Evolutionary conservation across 2,329 filamentous ascomycete species (phyloP).

Genomic region (Chaetomium olivaceum): DNA sequence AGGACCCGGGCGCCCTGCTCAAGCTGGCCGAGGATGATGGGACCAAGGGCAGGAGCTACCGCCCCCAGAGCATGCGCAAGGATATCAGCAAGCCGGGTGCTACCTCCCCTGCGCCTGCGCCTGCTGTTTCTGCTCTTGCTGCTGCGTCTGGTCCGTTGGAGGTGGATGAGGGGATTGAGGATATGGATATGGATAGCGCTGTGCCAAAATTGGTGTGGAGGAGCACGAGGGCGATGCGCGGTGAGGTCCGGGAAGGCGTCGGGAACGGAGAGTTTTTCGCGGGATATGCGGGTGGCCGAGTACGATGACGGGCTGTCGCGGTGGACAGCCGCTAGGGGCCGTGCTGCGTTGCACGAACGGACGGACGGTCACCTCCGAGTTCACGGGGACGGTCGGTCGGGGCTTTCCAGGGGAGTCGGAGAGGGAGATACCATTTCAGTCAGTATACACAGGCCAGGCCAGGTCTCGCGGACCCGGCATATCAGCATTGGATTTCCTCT

Average conservation of each 20-base stretch:
- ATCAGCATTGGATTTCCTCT: constrained; percentile 12
- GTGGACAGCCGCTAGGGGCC: background rate
- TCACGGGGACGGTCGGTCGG: background rate
- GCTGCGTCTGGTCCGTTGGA: constrained; percentile 33
- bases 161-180: constrained; percentile 47
- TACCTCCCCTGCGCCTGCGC: background rate
- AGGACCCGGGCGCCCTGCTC: constrained; percentile 50
- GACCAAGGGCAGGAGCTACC: constrained; percentile 50
- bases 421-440: background rate
- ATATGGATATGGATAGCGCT: constrained; percentile 35
- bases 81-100: constrained; percentile 34
- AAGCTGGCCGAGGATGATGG: constrained; percentile 42
- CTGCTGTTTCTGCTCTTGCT: background rate
- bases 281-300: constrained; percentile 13
- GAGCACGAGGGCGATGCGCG: constrained; percentile 42
- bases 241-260: constrained; percentile 5
- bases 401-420: background rate
- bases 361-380: background rate
- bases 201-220: constrained; percentile 45
- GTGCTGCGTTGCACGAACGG: constrained; percentile 8
- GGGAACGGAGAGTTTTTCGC: constrained; percentile 4
- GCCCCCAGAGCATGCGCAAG: constrained; percentile 55
- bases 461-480: constrained; percentile 1
- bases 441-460: constrained; percentile 2
- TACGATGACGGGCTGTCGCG: background rate